Conservation (phyloP, 495 filamentous ascomycete genomes). For the Podospora appendiculata region DNA sequence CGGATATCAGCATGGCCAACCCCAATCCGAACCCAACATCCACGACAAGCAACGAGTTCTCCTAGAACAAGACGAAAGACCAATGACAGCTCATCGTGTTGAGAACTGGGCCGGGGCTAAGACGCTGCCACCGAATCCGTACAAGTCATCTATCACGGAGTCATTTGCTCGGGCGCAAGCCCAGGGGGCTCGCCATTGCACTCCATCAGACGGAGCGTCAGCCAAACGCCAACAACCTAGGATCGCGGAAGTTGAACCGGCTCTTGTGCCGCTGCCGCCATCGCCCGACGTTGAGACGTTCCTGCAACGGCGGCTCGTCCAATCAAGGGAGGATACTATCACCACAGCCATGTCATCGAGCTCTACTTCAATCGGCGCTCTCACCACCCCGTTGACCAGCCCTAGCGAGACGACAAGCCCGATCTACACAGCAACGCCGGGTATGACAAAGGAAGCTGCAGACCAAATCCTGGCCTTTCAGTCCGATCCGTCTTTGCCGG, state of each 20-base stretch:
- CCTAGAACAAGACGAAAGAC: conserved; percentile 27
- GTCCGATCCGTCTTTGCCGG: conserved; percentile 69
- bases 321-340: conserved; percentile 28
- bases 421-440: conserved; percentile 45
- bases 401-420: conserved; percentile 48
- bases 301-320: conserved; percentile 13
- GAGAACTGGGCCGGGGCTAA: conserved; percentile 23
- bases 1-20: conserved; percentile 32
- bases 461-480: conserved; percentile 56
- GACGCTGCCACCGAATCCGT: conserved; percentile 10
- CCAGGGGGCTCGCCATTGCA: conserved; percentile 14
- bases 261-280: conserved; percentile 31
- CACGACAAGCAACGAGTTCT: conserved; percentile 25
- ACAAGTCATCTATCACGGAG: conserved; percentile 22
- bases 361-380: conserved; percentile 34
- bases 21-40: conserved; percentile 40
- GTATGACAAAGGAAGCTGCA: conserved; percentile 43
- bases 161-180: conserved; percentile 22
- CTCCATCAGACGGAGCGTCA: conserved; percentile 10
- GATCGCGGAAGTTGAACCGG: conserved; percentile 10
- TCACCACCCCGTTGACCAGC: conserved; percentile 38
- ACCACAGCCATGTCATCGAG: conserved; percentile 36
- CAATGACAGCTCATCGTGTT: conserved; percentile 32
- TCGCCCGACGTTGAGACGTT: conserved; percentile 42
- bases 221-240: conserved; percentile 12